A percentile compares a stretch with the other conserved stretches of the same genome.
Evolutionary conservation across 2,329 filamentous ascomycete species (phyloP).

Genomic region (Xylogone sp.): DNA sequence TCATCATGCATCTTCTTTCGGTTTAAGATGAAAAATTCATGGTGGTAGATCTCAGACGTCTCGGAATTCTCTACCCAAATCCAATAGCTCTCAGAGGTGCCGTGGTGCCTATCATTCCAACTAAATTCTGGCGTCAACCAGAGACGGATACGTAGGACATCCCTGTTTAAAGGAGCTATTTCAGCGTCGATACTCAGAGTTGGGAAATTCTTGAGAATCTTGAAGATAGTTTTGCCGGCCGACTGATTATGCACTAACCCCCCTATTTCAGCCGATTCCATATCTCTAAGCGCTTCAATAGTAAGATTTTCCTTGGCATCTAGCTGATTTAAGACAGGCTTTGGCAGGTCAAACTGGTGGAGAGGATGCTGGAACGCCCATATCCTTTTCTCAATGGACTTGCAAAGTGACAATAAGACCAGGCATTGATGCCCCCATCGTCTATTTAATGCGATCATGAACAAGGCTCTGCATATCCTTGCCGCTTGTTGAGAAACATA

Average conservation of each 20-base stretch:
- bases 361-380: conserved; percentile 96
- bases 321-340: conserved; percentile 76
- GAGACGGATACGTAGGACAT: conserved; percentile 88
- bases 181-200: conserved; percentile 88
- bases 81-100: conserved; percentile 94
- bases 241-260: conserved; percentile 84
- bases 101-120: conserved; percentile 94
- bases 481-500: conserved; percentile 96
- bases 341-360: conserved; percentile 88
- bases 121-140: conserved; percentile 83
- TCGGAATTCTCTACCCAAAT: conserved; percentile 99
- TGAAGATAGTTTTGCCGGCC: conserved; percentile 78
- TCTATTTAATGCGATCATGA: conserved; percentile 95
- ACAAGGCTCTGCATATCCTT: conserved; percentile 88
- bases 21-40: conserved; percentile 93
- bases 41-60: conserved; percentile 94
- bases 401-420: conserved; percentile 85
- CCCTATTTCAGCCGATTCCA: conserved; percentile 90
- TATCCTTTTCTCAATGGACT: conserved; percentile 93
- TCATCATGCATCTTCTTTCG: conserved; percentile 88
- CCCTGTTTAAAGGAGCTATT: conserved; percentile 90
- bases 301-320: conserved; percentile 75
- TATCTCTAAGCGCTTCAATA: conserved; percentile 83
- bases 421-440: conserved; percentile 95
- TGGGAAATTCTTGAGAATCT: conserved; percentile 84